These are phyloP conservation scores for Grosmannia serpens DNA, from an alignment of 2,329 filamentous ascomycete genomes.

Conservation along the genomic window DNA sequence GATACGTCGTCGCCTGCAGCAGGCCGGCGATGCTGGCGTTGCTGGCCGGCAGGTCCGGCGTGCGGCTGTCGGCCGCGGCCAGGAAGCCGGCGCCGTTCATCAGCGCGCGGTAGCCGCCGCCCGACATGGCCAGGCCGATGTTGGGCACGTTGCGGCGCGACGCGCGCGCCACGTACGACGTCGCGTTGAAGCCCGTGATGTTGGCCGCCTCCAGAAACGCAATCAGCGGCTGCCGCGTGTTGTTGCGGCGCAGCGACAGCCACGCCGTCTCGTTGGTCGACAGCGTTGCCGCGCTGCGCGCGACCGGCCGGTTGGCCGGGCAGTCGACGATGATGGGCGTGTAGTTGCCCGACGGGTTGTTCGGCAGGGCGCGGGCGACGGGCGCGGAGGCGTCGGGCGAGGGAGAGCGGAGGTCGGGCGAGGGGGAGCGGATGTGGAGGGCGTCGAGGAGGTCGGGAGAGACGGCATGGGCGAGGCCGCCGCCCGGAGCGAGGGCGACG, in stretches of 20 bases:
- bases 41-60: constrained; percentile 42
- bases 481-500: not conserved
- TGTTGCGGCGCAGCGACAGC: constrained; percentile 58
- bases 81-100: constrained; percentile 72
- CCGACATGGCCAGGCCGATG: constrained; percentile 67
- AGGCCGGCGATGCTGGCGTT: constrained; percentile 66
- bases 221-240: constrained; percentile 64
- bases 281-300: constrained; percentile 51
- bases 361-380: constrained; percentile 22
- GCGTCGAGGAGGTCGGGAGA: not conserved
- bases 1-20: constrained; percentile 69
- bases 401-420: not conserved
- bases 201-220: constrained; percentile 59
- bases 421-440: not conserved
- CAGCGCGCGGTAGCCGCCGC: constrained; percentile 79
- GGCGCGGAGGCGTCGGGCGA: not conserved
- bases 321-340: constrained; percentile 57
- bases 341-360: constrained; percentile 49
- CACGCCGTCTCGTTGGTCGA: constrained; percentile 63
- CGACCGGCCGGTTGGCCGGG: constrained; percentile 54
- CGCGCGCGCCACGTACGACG: constrained; percentile 51
- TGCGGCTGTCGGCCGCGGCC: constrained; percentile 68
- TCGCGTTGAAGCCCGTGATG: constrained; percentile 70
- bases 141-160: constrained; percentile 28
- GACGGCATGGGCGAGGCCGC: not conserved